A percentile compares a stretch with the other conserved stretches of the same genome.
phyloP scores from a whole-genome alignment of 164 flowering plant genomes.

The Piper longum region DNA sequence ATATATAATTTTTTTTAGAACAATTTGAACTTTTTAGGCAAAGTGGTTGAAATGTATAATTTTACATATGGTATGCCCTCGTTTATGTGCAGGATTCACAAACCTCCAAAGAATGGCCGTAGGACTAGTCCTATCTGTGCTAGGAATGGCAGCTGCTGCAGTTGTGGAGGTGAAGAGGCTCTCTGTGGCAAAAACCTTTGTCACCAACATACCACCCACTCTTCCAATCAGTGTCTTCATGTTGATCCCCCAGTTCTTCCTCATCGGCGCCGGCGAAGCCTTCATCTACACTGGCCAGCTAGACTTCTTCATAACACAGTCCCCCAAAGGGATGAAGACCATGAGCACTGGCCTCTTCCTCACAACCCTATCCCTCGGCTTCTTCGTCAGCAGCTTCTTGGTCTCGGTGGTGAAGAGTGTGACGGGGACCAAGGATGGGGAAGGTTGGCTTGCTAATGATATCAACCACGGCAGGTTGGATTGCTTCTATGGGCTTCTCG shows the following conservation, averaged over 20 bases:
- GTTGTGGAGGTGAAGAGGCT: conserved; percentile 52
- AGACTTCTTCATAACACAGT: conserved; percentile 88
- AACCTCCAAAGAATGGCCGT: conserved; percentile 61
- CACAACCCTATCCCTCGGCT: conserved; percentile 79
- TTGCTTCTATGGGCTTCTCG: conserved; percentile 53
- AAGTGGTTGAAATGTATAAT: too few species aligned
- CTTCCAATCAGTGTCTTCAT: conserved; percentile 62
- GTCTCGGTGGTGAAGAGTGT: conserved; percentile 57
- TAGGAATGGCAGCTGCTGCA: conserved; percentile 81
- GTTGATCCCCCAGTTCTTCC: conserved; percentile 78
- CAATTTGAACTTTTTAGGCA: too few species aligned
- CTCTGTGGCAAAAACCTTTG: conserved; percentile 35
- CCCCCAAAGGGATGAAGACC: conserved; percentile 93
- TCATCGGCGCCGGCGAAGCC: conserved; percentile 89
- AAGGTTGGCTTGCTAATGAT: conserved; percentile 67
- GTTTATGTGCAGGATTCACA: conserved; percentile 42
- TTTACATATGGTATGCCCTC: neutral
- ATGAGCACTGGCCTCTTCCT: conserved; percentile 98
- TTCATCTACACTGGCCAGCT: conserved; percentile 96
- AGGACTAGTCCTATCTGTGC: conserved; percentile 52
- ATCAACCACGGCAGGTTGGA: conserved; percentile 71
- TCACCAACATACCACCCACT: conserved; percentile 6
- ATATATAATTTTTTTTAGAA: too few species aligned
- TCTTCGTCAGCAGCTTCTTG: conserved; percentile 77
- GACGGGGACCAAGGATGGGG: conserved; percentile 24